Base-by-base conservation (phyloP, 75 land plant species). In the Ceratopteris richardii region DNA sequence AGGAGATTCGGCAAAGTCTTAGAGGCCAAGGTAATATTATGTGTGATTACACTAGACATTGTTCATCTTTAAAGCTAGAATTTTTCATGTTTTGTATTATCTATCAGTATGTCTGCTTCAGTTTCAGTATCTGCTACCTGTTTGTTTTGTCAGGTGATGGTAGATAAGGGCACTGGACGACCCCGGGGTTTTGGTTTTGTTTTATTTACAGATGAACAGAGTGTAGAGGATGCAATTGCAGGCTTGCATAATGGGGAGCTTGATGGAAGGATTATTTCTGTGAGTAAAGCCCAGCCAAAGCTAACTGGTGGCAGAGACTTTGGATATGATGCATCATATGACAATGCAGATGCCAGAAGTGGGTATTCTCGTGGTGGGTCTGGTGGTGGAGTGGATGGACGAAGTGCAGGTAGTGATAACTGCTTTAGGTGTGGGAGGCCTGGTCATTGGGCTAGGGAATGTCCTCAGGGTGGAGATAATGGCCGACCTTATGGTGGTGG, bases 141-240 rank as follows among this genome's bases (percentile, higher is more conserved):
- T 19, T 51, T 51, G 19, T 43, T 26, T 48, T 25, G 65, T 70
- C 72, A 88, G 94, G 77, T 88, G 22, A 87, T 88, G 88, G 13
- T 80, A 64, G 94, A 88, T 36, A 82, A 83, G 70, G 83, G 80
- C 48, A 74, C 86, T 26, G 89, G 85, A 24, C 80, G 94, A 29
- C 82, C 89, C 40, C 85, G 94, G 12, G 94, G 94, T 44, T 88
- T 88, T 80, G 94, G 89, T 7, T 88, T 88, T 66, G 80, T 88
- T 20, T 85, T 89, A 0, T 88, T 77, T 63, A 61, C 77, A 18
- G 89, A 88, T 50, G 67, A 71, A 27, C 66, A 78, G 30, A 68
- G 75, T 33, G 66, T 85, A 83, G 88, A 88, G 21, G 76, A 71
- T 59, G 89, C 94, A 37, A 85, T 88, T 40, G 69, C 59, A 14